Evolutionary conservation across 352 stramenopile genomes (phyloP).

Genomic region (Pythium scleroteichum): DNA sequence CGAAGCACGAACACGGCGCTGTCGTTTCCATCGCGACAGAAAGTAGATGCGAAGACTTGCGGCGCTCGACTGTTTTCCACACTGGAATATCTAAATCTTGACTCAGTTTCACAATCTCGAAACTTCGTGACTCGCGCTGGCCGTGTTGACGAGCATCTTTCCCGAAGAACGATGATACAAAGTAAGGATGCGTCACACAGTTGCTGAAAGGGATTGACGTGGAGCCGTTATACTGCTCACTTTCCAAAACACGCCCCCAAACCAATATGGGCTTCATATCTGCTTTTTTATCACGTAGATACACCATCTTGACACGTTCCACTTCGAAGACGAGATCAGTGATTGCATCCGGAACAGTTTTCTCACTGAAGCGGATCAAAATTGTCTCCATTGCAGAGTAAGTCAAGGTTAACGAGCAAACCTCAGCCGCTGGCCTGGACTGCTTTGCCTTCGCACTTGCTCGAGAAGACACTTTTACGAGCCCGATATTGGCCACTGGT

Average conservation of each 20-base stretch:
- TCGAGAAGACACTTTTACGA: conserved; percentile 64
- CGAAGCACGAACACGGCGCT: conserved; percentile 8
- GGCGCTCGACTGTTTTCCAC: conserved; percentile 54
- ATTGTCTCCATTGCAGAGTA: conserved; percentile 51
- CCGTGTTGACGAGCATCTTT: conserved; percentile 51
- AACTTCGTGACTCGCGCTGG: conserved; percentile 51
- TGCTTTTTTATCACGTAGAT: conserved; percentile 5
- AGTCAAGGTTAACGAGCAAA: conserved; percentile 52
- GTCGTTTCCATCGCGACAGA: not conserved
- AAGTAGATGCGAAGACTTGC: conserved; percentile 6
- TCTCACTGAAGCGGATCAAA: conserved; percentile 7
- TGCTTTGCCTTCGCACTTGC: conserved; percentile 39
- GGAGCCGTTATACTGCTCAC: conserved; percentile 31
- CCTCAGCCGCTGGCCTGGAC: conserved; percentile 56
- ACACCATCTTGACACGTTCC: conserved; percentile 56
- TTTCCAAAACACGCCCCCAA: conserved; percentile 26
- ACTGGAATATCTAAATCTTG: conserved; percentile 63
- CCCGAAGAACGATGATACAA: conserved; percentile 67
- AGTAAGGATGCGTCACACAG: conserved; percentile 77
- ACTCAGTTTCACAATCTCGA: conserved; percentile 72
- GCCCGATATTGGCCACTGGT: conserved; percentile 79
- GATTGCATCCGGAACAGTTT: conserved; percentile 5
- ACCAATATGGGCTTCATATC: conserved; percentile 16
- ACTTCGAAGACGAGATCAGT: conserved; percentile 74
- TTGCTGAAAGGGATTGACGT: conserved; percentile 35